Evolutionary conservation across 2,329 filamentous ascomycete species (phyloP).

Genomic region (Nothomitra cinnamomea): DNA sequence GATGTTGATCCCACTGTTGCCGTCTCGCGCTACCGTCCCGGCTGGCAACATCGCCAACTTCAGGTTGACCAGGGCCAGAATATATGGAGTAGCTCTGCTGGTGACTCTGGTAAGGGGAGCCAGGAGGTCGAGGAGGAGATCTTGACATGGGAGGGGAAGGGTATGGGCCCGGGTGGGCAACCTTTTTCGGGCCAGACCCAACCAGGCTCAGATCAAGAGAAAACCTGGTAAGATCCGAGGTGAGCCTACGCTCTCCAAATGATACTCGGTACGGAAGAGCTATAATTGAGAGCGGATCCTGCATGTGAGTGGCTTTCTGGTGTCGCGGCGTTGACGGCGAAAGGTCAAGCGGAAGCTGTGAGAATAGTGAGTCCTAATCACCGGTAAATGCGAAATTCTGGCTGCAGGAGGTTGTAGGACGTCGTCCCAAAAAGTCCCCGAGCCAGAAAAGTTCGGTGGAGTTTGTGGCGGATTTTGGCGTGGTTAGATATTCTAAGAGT

Average conservation of each 20-base stretch:
- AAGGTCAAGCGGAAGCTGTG: not conserved
- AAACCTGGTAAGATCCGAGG: conserved; percentile 5
- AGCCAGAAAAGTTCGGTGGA: not conserved
- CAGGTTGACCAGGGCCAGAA: not conserved
- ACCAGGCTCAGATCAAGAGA: conserved; percentile 7
- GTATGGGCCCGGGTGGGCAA: conserved; percentile 3
- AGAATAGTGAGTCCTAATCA: not conserved
- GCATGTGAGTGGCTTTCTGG: conserved; percentile 1
- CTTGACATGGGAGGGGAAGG: conserved; percentile 6
- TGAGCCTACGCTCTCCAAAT: conserved; percentile 4
- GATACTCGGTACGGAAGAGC: not conserved
- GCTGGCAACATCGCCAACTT: not conserved
- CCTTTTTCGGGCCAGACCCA: not conserved
- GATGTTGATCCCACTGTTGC: not conserved
- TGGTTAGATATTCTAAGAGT: not conserved
- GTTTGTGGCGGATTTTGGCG: not conserved
- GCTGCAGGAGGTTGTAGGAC: not conserved
- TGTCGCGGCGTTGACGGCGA: not conserved
- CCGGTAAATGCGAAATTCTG: not conserved
- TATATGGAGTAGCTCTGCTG: not conserved
- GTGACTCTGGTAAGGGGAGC: not conserved
- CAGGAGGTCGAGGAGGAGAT: conserved; percentile 4
- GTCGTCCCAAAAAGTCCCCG: too few relatives aligned
- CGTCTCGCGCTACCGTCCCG: not conserved
- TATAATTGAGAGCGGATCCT: not conserved